phyloP scores from a whole-genome alignment of 371 early-diverging fungal genomes.

The Dichotomocladium elegans region DNA sequence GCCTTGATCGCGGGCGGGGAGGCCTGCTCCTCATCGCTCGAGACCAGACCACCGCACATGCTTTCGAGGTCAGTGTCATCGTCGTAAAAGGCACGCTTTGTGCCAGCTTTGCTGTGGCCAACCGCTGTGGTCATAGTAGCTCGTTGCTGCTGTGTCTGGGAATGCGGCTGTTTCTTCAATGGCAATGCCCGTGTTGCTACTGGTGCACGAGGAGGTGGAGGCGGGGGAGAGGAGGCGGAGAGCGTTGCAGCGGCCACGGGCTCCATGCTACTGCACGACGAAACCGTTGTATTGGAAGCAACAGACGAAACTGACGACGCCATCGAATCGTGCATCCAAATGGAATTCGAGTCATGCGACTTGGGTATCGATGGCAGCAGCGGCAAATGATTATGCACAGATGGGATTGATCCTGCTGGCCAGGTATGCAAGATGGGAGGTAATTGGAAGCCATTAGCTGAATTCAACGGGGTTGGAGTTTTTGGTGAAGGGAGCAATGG shows the following conservation, averaged over 20 bases:
- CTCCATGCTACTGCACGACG: neutral
- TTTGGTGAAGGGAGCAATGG: too few species aligned
- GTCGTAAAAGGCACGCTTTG: too few species aligned
- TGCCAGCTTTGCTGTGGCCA: too few species aligned
- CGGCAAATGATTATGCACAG: neutral
- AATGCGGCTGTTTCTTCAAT: constrained; percentile 4
- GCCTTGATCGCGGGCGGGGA: constrained; percentile 29
- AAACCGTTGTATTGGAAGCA: constrained; percentile 12
- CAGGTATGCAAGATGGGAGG: constrained; percentile 1
- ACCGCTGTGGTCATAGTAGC: too few species aligned
- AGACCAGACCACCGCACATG: neutral
- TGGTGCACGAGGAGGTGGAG: too few species aligned
- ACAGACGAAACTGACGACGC: constrained; percentile 30
- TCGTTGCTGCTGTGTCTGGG: neutral
- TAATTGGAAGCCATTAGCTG: constrained; percentile 23
- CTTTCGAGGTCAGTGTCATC: too few species aligned
- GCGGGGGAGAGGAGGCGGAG: too few species aligned
- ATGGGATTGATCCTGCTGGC: neutral
- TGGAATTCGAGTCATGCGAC: too few species aligned
- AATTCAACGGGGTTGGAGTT: too few species aligned
- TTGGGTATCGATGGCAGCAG: constrained; percentile 7
- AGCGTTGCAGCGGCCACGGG: too few species aligned
- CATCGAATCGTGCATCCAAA: constrained; percentile 18
- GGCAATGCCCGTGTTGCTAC: neutral
- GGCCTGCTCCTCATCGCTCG: constrained; percentile 8